Base-by-base conservation (phyloP, 352 stramenopile genomes). In the Pythium insidiosum region DNA sequence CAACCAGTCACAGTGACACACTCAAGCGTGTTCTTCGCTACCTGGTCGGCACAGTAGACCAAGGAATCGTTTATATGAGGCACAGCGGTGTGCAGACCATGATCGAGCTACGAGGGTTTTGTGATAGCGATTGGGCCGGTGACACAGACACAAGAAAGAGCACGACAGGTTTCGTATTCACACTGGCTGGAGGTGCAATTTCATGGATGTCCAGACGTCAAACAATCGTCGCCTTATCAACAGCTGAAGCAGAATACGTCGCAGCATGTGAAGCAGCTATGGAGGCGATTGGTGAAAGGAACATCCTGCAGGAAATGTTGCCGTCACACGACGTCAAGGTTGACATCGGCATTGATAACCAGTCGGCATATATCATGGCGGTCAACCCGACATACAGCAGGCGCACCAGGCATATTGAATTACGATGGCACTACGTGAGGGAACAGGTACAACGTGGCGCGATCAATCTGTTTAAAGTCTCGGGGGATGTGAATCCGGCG, bases 161-260 rank as follows among this genome's bases (percentile, higher is more conserved):
- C 15, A 56, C 40, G 0, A 28, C 23, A 5, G 48, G 41, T 16
- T 45, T 46, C 21, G 26, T 56, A 11, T 56, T 56, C 23, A 22
- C 12, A 13, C 3, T 56, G 6, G 39, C 40, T 13, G 40, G 40
- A 22, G 48, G 48, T 1, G 48, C 40, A 2, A 18, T 50, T 15
- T 12, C 33, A 9, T 56, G 48, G 48, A 35, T 19, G 4, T 45
- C 48, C 1, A 49, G 30, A 28, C 22, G 25, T 2, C 48, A 56
- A 18, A 19, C 48, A 1, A 44, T 56, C 19, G 18, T 56, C 1
- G 48, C 39, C 13, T 34, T 35, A 0, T 49, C 48, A 9, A 49
- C 48, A 5, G 38, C 38, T 15, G 34, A 56, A n/a, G 48, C 48
- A 2, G 39, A 56, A n/a, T 49, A 56, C 19, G 40, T 56, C 12